Evolutionary conservation across 768 basidiomycete genomes (phyloP).

Genomic region (Pisolithus marmoratus): DNA sequence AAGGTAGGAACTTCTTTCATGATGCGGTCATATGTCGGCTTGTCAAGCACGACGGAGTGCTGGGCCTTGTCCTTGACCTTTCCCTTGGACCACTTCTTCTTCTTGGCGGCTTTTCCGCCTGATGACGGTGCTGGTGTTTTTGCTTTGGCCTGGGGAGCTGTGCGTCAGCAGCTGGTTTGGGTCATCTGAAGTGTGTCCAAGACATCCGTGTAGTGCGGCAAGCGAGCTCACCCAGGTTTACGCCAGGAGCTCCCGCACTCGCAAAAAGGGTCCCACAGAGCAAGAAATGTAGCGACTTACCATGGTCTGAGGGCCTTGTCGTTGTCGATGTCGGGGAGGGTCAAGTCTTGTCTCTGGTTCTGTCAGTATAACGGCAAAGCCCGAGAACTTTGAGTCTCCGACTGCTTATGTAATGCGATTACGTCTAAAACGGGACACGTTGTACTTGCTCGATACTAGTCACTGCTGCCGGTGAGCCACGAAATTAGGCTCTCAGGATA

Average conservation of each 20-base stretch:
- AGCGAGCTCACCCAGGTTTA: neutral
- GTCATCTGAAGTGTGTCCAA: constrained; percentile 13
- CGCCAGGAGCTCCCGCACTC: neutral
- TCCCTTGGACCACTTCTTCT: constrained; percentile 99
- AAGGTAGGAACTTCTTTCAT: constrained; percentile 98
- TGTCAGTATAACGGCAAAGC: constrained; percentile 9
- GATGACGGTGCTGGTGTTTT: constrained; percentile 57
- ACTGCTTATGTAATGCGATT: constrained; percentile 19
- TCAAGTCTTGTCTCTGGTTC: neutral
- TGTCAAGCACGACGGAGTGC: constrained; percentile 94
- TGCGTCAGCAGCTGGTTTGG: neutral
- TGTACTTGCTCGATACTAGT: no score
- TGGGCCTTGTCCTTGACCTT: constrained; percentile 99
- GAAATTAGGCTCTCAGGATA: no score
- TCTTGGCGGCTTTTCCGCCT: constrained; percentile 90
- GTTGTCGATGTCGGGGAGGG: constrained; percentile 22
- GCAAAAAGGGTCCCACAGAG: neutral
- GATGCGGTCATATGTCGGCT: constrained; percentile 88
- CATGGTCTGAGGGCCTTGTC: constrained; percentile 22
- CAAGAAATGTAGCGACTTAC: constrained; percentile 16
- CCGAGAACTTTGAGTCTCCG: constrained; percentile 20
- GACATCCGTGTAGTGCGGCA: constrained; percentile 21
- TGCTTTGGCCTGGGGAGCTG: constrained; percentile 64
- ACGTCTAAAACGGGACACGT: neutral
- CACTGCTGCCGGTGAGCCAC: no score